Conservation (phyloP, 495 filamentous ascomycete genomes). For the Annulohypoxylon stygium region DNA sequence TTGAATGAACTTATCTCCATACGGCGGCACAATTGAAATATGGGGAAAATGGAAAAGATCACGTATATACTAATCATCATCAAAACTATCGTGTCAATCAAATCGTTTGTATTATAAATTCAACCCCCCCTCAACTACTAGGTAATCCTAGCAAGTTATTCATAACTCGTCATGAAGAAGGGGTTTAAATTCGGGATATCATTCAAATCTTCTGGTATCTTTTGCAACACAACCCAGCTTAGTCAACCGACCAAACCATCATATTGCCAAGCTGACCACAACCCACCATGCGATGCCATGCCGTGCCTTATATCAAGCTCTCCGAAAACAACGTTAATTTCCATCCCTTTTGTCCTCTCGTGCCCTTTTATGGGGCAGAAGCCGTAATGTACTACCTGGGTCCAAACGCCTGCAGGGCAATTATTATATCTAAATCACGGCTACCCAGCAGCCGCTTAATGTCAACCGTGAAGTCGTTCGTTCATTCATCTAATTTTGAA, state of each 20-base stretch:
- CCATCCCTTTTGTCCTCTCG: conserved; percentile 19
- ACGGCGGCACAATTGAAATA: not conserved
- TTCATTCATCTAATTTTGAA: conserved; percentile 37
- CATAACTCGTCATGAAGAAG: conserved; percentile 17
- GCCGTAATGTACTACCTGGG: conserved; percentile 23
- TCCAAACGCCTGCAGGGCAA: conserved; percentile 35
- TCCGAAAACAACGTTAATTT: conserved; percentile 9
- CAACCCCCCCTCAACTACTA: not conserved
- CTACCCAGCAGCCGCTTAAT: conserved; percentile 45
- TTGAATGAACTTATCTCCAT: too few relatives aligned
- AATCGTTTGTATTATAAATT: not conserved
- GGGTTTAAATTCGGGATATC: conserved; percentile 30
- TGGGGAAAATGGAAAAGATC: not conserved
- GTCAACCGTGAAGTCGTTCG: conserved; percentile 34
- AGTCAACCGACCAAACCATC: conserved; percentile 16
- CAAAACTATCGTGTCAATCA: not conserved
- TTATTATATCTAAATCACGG: conserved; percentile 46
- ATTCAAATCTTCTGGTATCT: conserved; percentile 32
- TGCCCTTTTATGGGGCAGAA: conserved; percentile 32
- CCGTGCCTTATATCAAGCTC: conserved; percentile 16
- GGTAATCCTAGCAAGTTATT: not conserved
- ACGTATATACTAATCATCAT: not conserved
- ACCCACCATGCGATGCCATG: conserved; percentile 18
- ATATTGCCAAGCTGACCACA: conserved; percentile 14
- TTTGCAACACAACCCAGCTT: conserved; percentile 10